phyloP scores from a whole-genome alignment of 768 basidiomycete genomes.

The Candolleomyces aberdarensis region DNA sequence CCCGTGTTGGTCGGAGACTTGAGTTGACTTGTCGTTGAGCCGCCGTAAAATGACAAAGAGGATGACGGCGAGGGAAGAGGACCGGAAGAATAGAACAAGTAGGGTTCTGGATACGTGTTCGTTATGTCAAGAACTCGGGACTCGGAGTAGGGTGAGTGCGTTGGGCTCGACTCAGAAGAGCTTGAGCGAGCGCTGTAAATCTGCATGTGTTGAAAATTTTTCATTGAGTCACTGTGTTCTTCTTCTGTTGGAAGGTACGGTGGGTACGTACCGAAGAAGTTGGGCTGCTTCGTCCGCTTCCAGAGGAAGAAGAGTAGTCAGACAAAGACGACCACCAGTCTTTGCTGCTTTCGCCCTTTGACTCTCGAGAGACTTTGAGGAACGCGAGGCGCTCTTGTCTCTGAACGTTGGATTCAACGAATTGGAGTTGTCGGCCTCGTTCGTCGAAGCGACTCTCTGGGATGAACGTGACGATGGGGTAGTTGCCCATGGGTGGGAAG shows the following conservation, averaged over 20 bases:
- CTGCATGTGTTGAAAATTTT: too few relatives aligned
- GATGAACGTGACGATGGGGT: conserved; percentile 23
- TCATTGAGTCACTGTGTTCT: too few relatives aligned
- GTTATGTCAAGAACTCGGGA: conserved; percentile 5
- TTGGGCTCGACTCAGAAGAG: conserved; percentile 6
- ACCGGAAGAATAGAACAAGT: neutral
- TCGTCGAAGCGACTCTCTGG: conserved; percentile 33
- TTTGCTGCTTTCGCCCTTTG: neutral
- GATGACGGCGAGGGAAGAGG: neutral
- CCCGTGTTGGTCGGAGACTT: too few relatives aligned
- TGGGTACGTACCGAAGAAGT: conserved; percentile 8
- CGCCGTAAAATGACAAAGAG: neutral
- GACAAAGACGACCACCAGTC: neutral
- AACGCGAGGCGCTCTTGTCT: conserved; percentile 52
- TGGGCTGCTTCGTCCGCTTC: conserved; percentile 1
- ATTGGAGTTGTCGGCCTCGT: conserved; percentile 42
- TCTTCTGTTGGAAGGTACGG: neutral
- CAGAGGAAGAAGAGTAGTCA: neutral
- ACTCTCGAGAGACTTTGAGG: conserved; percentile 39
- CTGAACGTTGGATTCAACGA: conserved; percentile 43
- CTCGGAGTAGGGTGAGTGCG: conserved; percentile 1
- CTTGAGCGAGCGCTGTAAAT: neutral
- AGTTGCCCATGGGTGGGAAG: conserved; percentile 21
- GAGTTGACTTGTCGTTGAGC: neutral
- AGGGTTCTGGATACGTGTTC: conserved; percentile 6